phyloP scores from a whole-genome alignment of 805 yeast species.

The Dipodascus geniculatus region DNA sequence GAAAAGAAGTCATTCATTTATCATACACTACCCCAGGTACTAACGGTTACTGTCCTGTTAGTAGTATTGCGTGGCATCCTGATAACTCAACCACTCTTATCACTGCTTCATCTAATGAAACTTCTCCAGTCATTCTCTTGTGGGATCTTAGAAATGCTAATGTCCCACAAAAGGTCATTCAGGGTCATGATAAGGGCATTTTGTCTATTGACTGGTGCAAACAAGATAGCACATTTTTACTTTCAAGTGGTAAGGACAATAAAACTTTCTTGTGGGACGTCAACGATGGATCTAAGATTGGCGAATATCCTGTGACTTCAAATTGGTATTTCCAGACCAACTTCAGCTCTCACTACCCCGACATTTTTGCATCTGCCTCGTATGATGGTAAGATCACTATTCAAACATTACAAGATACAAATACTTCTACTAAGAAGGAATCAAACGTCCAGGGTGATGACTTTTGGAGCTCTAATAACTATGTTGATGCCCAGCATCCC shows the following conservation, averaged over 20 bases:
- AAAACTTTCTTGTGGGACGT: constrained; percentile 89
- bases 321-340: constrained; percentile 88
- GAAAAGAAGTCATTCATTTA: constrained; percentile 79
- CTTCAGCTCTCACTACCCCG: constrained; percentile 85
- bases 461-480: constrained; percentile 58
- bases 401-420: constrained; percentile 81
- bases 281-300: constrained; percentile 52
- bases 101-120: constrained; percentile 78
- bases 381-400: constrained; percentile 73
- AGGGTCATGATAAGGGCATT: constrained; percentile 81
- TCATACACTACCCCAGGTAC: constrained; percentile 43
- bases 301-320: constrained; percentile 82
- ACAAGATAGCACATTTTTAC: constrained; percentile 62
- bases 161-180: constrained; percentile 68
- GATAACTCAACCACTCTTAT: constrained; percentile 70
- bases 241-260: constrained; percentile 91
- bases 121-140: constrained; percentile 64
- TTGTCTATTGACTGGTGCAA: constrained; percentile 88
- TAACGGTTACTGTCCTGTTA: constrained; percentile 43
- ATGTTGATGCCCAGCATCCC: constrained; percentile 37
- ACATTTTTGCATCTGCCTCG: constrained; percentile 51
- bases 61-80: constrained; percentile 94
- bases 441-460: constrained; percentile 37
- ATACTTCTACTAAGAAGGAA: constrained; percentile 32
- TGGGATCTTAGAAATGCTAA: constrained; percentile 95